Percentiles rank a stretch among this genome's conserved stretches.
phyloP scores from a whole-genome alignment of 768 basidiomycete genomes.

The Pholiota molesta region DNA sequence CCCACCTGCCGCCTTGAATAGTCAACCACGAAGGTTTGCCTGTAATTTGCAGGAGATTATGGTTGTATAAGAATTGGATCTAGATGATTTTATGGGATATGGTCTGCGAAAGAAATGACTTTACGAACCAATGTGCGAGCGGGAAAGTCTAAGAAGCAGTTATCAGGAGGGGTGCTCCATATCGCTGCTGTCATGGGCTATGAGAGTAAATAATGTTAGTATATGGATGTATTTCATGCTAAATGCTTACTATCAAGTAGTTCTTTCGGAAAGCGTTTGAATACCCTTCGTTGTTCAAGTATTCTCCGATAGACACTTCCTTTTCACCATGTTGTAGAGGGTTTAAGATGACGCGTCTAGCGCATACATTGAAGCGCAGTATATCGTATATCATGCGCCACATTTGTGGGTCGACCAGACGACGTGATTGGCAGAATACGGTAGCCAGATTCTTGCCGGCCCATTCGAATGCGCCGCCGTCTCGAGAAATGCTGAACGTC shows the following conservation, averaged over 20 bases:
- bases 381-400: constrained; percentile 77
- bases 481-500: constrained; percentile 79
- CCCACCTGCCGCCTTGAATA: constrained; percentile 69
- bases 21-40: constrained; percentile 78
- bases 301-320: constrained; percentile 61
- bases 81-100: constrained; percentile 19
- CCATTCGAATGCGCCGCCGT: constrained; percentile 75
- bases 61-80: constrained; percentile 76
- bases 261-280: constrained; percentile 71
- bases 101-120: neutral
- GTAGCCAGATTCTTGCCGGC: constrained; percentile 64
- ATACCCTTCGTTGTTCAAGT: constrained; percentile 64
- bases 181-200: constrained; percentile 83
- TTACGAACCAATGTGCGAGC: constrained; percentile 58
- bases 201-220: constrained; percentile 3
- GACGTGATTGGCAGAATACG: constrained; percentile 68
- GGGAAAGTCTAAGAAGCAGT: constrained; percentile 71
- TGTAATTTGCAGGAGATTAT: constrained; percentile 70
- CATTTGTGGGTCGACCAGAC: constrained; percentile 65
- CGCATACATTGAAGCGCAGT: constrained; percentile 72
- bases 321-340: constrained; percentile 30
- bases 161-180: constrained; percentile 77
- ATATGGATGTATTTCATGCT: neutral
- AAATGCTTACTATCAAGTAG: constrained; percentile 66
- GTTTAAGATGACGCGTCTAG: constrained; percentile 47